These are phyloP conservation scores for Macaranga tanarius DNA, from an alignment of 441 rosid species.

Conservation along the genomic window DNA sequence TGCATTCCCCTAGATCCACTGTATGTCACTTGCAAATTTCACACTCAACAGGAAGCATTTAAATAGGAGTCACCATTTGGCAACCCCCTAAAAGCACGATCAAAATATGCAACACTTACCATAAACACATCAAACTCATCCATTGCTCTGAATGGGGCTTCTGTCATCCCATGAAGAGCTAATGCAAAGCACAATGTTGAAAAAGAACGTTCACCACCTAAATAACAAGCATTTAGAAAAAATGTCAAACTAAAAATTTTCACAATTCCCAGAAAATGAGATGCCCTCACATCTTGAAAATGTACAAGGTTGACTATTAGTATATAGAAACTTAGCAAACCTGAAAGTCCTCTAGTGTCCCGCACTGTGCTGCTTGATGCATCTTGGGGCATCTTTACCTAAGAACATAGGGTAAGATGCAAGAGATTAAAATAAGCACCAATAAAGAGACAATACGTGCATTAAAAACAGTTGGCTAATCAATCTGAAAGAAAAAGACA, in stretches of 20 bases:
- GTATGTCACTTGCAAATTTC: neutral
- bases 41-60: neutral
- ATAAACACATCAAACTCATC: constrained; percentile 99
- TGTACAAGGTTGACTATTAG: neutral
- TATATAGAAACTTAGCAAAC: constrained; percentile 35
- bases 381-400: constrained; percentile 99
- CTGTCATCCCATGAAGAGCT: constrained; percentile 92
- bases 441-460: neutral
- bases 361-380: constrained; percentile 69
- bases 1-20: neutral
- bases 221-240: constrained; percentile 5
- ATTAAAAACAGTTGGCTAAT: neutral
- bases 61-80: neutral
- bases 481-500: neutral
- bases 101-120: constrained; percentile 41
- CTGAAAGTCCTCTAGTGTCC: constrained; percentile 97
- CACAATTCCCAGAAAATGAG: neutral
- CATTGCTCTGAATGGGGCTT: constrained; percentile 97
- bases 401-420: neutral
- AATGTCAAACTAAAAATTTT: neutral
- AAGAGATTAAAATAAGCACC: constrained; percentile 1
- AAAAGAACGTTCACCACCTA: constrained; percentile 98
- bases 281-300: neutral
- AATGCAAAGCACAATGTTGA: constrained; percentile 96
- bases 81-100: neutral